These are phyloP conservation scores for Phytophthora pluvialis DNA, from an alignment of 352 stramenopile species.

Conservation along the genomic window DNA sequence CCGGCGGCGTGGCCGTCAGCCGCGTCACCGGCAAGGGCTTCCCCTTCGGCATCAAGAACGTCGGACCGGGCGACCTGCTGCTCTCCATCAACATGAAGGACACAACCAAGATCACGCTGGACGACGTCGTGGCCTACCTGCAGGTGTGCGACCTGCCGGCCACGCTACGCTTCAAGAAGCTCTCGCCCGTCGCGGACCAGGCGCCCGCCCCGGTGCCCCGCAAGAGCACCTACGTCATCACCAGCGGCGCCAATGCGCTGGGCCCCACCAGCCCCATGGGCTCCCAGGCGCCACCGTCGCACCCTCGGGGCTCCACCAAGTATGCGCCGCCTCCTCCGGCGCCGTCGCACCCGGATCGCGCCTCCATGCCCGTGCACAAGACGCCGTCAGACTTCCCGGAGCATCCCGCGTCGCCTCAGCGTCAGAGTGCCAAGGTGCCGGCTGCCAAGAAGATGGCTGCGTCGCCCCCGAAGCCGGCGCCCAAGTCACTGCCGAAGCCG, in stretches of 20 bases:
- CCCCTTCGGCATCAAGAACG: conserved; percentile 90
- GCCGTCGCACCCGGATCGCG: conserved; percentile 31
- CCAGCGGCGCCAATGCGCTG: conserved; percentile 42
- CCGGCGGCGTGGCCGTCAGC: conserved; percentile 73
- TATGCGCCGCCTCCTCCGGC: conserved; percentile 21
- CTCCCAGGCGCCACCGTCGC: conserved; percentile 47
- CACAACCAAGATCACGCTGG: conserved; percentile 77
- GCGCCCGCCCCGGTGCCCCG: conserved; percentile 48
- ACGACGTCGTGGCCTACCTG: conserved; percentile 84
- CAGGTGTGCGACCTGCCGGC: conserved; percentile 87
- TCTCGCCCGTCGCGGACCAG: conserved; percentile 63
- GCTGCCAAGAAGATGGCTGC: conserved; percentile 23
- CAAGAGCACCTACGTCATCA: conserved; percentile 76
- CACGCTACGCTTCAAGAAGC: conserved; percentile 88
- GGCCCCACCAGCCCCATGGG: conserved; percentile 65
- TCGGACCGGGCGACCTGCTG: conserved; percentile 77
- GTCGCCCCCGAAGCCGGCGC: conserved; percentile 15
- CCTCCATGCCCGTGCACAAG: conserved; percentile 46
- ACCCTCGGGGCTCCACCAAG: conserved; percentile 37
- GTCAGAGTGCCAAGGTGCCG: conserved; percentile 44
- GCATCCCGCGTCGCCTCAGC: conserved; percentile 31
- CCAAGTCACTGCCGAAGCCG: conserved; percentile 20
- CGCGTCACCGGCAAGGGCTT: conserved; percentile 88
- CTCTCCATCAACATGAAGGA: conserved; percentile 87
- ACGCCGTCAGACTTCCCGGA: conserved; percentile 38